Percentiles rank a stretch among this genome's conserved stretches.
Conservation (phyloP, 305 asterid species). For the Caryopteris hybrid region DNA sequence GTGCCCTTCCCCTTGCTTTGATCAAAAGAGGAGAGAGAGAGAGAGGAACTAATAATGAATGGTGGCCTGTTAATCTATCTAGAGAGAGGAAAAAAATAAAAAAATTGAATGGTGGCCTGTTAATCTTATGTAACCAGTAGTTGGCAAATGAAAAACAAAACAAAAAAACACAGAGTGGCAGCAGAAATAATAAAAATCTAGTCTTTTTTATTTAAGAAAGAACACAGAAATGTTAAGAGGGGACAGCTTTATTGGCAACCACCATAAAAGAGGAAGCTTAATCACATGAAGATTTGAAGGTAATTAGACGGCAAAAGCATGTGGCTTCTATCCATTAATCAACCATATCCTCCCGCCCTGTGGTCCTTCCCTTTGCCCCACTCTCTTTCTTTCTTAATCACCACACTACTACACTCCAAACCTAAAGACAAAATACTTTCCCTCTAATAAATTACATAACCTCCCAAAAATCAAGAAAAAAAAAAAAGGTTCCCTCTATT, state of each 20-base stretch:
- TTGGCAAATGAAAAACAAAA: neutral
- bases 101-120: no score
- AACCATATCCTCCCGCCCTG: neutral
- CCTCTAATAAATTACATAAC: no score
- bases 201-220: neutral
- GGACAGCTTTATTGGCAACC: conserved; percentile 24
- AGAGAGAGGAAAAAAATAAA: no score
- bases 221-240: conserved; percentile 3
- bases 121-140: neutral
- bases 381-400: conserved; percentile 12
- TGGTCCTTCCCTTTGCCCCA: conserved; percentile 30
- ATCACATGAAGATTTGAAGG: conserved; percentile 30
- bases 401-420: conserved; percentile 13
- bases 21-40: no score
- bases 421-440: conserved; percentile 21
- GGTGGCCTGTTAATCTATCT: no score
- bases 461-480: neutral
- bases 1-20: no score
- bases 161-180: neutral
- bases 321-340: conserved; percentile 33
- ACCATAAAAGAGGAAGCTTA: conserved; percentile 22
- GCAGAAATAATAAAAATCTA: neutral
- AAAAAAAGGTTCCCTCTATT: no score
- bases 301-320: conserved; percentile 36
- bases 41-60: no score